Evolutionary conservation across 176 grass and related monocot species (phyloP), one percentile per base, ranked within the genome.

Genomic region (Oryza meyeriana): DNA sequence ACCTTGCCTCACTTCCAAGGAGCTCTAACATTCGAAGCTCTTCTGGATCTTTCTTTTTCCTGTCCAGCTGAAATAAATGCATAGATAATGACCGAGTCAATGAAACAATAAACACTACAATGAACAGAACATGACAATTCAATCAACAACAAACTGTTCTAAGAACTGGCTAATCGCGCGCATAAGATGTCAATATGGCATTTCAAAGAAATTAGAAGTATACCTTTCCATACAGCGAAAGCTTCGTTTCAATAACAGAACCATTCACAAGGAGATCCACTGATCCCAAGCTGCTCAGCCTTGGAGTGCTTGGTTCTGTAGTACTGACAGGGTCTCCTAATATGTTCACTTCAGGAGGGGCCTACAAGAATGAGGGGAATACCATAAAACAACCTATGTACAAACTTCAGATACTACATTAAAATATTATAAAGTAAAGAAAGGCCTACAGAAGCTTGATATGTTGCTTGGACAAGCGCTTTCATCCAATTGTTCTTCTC

Each of bases 261-360:
- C 92, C 95, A 91, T 91, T 98, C 41, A 98, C 85, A 84, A 98
- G 86, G 90, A 98, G 91, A 79, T 98, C 90, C 79, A 89, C 90
- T 81, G 88, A 87, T 64, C 81, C 92, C 77, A 91, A 86, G 83
- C 88, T 93, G 75, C 72, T 84, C 87, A 91, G 83, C 45, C 85
- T 80, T 79, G 83, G 86, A 65, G 87, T 92, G 83, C 79, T 72
- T 76, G 81, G 50, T 84, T 89, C 92, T 84, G 55, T 58, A 86
- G 68, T 81, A 83, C 61, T 92, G 69, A 84, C 72, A 75, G 84
- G 79, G 22, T 92, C 92, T 63, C 90, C 90, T 73, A 94, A 88
- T 87, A 94, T 91, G 75, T 93, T 90, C 76, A 91, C 82, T 79
- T 92, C 84, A 68, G 86, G 90, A 80, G 92, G 92, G 31, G 86